These are phyloP conservation scores for Tricholoma sp. DNA, from an alignment of 768 basidiomycete genomes.

Conservation along the genomic window DNA sequence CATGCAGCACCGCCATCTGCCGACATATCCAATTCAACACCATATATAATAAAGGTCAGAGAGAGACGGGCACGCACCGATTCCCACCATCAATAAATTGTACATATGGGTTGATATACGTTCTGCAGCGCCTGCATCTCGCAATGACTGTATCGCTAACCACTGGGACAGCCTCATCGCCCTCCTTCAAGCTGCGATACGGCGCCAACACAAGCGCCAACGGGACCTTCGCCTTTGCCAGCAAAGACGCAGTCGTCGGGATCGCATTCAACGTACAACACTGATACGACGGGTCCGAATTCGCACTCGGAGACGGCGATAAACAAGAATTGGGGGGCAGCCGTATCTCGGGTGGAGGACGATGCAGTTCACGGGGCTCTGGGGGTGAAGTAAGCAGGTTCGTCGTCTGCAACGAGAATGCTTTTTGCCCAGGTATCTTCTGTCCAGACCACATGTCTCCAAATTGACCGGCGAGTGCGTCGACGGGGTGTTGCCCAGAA, in stretches of 20 bases:
- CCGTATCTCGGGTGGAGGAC: constrained; percentile 84
- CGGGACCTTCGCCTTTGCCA: constrained; percentile 88
- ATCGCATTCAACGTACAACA: constrained; percentile 89
- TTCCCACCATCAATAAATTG: constrained; percentile 98
- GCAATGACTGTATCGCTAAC: constrained; percentile 94
- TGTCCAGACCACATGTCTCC: constrained; percentile 75
- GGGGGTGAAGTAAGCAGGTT: constrained; percentile 93
- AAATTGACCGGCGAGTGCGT: constrained; percentile 78
- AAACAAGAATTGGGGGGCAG: constrained; percentile 82
- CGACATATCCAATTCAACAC: not conserved
- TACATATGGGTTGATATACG: constrained; percentile 97
- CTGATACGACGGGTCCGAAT: constrained; percentile 89
- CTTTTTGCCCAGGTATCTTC: constrained; percentile 48
- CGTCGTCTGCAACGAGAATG: constrained; percentile 74
- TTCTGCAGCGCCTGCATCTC: constrained; percentile 90
- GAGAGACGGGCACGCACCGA: constrained; percentile 41
- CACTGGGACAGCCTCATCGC: constrained; percentile 81
- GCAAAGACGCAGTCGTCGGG: constrained; percentile 81
- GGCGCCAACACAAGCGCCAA: constrained; percentile 87
- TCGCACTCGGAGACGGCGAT: constrained; percentile 71
- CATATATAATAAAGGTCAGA: not conserved
- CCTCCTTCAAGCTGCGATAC: constrained; percentile 80
- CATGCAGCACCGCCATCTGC: constrained; percentile 97
- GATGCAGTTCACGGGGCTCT: constrained; percentile 78
- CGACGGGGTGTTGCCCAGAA: constrained; percentile 44